Evolutionary conservation across 306 rosid genomes (phyloP), one percentile per base, ranked within the genome.

Genomic region (Herpetospermum pedunculosum): DNA sequence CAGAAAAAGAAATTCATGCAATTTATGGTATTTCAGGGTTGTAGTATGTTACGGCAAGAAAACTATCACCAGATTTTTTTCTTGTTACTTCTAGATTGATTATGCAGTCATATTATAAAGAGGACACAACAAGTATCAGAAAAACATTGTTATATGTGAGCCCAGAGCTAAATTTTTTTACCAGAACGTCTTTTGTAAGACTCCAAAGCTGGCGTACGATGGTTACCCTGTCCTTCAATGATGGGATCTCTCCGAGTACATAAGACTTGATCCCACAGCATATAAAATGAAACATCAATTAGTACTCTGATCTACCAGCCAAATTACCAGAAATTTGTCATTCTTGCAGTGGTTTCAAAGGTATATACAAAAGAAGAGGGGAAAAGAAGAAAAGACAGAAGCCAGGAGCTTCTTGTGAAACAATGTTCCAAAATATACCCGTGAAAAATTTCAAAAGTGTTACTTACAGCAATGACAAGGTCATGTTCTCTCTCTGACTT

Each of bases 211-310:
- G 96, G 76, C 99, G 96, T 75, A 91, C 90, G 49, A 82, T 64
- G 75, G 97, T 94, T 75, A 94, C 85, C 37, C 95, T 88, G 82
- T 94, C 99, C 86, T 89, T 80, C 73, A 84, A 73, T 16, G 95
- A 94, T 10, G 97, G 96, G 60, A 94, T 94, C 88, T 94, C 97
- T 76, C 99, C 99, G 40, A 91, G 92, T 30, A 91, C 97, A 80
- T 94, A 94, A 19, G 99, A 94, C 99, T 94, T 85, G 80, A 53
- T 70, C 77, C 85, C 78, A 82, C 52, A 38, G 57, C 18, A 84
- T 79, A 40, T 77, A 26, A 88, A 71, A 50, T 48, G 60, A 53
- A 70, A 18, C 48, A 62, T 55, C 30, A 71, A 70, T 81, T 28
- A 89, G 82, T 63, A 83, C 71, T 37, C 47, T 70, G 70, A 46